These are phyloP conservation scores for Cicer cuneatum DNA, from an alignment of 306 rosid species.

Conservation along the genomic window DNA sequence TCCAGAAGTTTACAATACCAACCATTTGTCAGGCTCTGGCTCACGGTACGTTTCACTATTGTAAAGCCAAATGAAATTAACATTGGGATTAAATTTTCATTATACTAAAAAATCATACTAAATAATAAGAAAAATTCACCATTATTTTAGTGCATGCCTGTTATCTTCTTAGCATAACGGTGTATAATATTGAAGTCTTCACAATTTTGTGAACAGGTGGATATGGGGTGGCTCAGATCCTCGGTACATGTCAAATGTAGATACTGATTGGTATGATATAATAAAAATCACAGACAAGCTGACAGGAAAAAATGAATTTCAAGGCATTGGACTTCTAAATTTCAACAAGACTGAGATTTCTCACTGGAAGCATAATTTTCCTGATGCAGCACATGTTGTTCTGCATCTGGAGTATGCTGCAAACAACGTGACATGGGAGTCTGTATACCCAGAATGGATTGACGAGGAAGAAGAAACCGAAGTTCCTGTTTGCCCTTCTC, in stretches of 20 bases:
- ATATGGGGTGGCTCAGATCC: conserved; percentile 85
- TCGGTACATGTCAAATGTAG: conserved; percentile 59
- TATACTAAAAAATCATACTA: not conserved
- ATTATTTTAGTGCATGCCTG: not conserved
- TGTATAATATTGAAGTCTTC: not conserved
- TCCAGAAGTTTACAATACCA: conserved; percentile 68
- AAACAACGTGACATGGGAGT: conserved; percentile 75
- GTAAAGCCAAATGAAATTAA: not conserved
- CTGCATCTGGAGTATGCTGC: conserved; percentile 65
- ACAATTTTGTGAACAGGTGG: conserved; percentile 69
- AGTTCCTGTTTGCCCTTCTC: conserved; percentile 80
- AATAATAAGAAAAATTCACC: conserved; percentile 5
- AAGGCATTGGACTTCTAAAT: conserved; percentile 79
- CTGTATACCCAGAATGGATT: conserved; percentile 94
- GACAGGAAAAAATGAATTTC: conserved; percentile 52
- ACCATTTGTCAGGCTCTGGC: conserved; percentile 57
- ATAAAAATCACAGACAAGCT: conserved; percentile 53
- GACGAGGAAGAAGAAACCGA: conserved; percentile 90
- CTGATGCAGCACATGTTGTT: conserved; percentile 59
- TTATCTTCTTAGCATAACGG: not conserved
- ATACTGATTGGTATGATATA: conserved; percentile 65
- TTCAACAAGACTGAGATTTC: conserved; percentile 66
- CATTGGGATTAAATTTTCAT: not conserved
- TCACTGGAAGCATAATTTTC: conserved; percentile 67
- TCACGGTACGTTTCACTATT: conserved; percentile 52